Conservation (phyloP, 176 grass and related monocot genomes). For the Pontederia crassipes region DNA sequence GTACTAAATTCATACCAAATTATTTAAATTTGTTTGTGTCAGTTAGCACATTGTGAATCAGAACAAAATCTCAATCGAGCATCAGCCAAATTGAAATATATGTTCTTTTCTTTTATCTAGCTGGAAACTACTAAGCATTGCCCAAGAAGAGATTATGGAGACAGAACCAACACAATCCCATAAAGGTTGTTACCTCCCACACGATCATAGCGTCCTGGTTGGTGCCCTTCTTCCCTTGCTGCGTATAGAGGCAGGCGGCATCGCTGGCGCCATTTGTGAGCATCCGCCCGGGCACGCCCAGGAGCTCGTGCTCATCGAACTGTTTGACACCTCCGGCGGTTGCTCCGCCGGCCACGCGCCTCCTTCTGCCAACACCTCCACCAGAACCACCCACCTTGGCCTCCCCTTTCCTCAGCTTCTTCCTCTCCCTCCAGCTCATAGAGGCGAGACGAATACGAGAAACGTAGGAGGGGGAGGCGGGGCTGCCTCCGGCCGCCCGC, state of each 20-base stretch:
- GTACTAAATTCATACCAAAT: too few relatives aligned
- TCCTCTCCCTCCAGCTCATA: conserved; percentile 34
- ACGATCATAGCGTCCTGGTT: conserved; percentile 89
- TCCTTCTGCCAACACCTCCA: neutral
- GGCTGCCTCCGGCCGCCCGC: neutral
- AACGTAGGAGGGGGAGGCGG: neutral
- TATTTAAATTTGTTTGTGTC: too few relatives aligned
- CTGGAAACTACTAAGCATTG: too few relatives aligned
- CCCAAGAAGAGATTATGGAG: too few relatives aligned
- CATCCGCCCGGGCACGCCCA: neutral
- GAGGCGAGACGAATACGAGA: conserved; percentile 1
- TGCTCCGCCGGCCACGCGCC: neutral
- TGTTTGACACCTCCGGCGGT: neutral
- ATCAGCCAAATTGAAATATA: too few relatives aligned
- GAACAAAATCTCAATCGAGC: too few relatives aligned
- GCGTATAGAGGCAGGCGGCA: conserved; percentile 10
- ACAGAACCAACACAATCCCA: too few relatives aligned
- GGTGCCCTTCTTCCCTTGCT: conserved; percentile 14
- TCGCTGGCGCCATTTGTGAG: conserved; percentile 6
- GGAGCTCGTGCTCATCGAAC: conserved; percentile 6
- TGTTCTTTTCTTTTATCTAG: too few relatives aligned
- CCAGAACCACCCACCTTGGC: neutral
- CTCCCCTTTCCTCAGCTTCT: conserved; percentile 8
- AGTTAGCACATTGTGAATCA: too few relatives aligned
- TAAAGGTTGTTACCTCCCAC: conserved; percentile 39